Base-by-base conservation (phyloP, 1,284 basidiomycete species). In the Boletus semigastroideus region DNA sequence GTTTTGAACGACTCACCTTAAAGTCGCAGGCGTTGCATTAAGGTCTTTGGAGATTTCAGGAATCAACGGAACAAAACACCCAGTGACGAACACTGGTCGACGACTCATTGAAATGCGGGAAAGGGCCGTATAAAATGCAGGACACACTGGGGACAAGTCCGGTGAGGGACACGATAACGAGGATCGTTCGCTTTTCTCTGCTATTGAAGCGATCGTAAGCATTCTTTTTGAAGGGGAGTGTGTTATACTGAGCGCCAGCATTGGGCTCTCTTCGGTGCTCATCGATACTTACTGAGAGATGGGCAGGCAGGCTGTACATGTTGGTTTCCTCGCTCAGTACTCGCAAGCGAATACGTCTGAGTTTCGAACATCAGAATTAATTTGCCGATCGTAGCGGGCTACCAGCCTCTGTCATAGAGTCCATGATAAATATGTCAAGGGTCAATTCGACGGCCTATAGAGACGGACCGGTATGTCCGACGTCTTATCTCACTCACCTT, bases 21-120 rank as follows among this genome's bases (percentile, higher is more conserved):
- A 70, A 14, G 72, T 59, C 12, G 71, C 58, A 0, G 67, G 60
- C 0, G 75, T 65, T 0, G 75, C 68, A 44, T 67, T 10, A 20
- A 80, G 63, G 39, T 81, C 77, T 8, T 54, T 54, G 1, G 73
- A 66, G 34, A 81, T 73, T 39, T 74, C 66, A 0, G 75, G 75
- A 44, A 81, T 76, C 2, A 73, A 74, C 0, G 79, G 79, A 12
- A 79, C 67, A 58, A 78, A 80, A 27, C 70, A 71, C 1, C 69
- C 71, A 6, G 73, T 66, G 12, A 78, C 70, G 53, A 81, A 71
- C 46, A 76, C 78, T 80, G 60, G 12, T 30, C 13, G 25, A 51
- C 3, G 2, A 30, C 27, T 42, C 19, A 25, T 42, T 33, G 27
- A 22, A 31, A n/a, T 11, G 10, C 4, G 17, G 39, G 38, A 37